A percentile compares a stretch with the other conserved stretches of the same genome.
Evolutionary conservation across 345 rosid genomes (phyloP).

Genomic region (Brassica napus): DNA sequence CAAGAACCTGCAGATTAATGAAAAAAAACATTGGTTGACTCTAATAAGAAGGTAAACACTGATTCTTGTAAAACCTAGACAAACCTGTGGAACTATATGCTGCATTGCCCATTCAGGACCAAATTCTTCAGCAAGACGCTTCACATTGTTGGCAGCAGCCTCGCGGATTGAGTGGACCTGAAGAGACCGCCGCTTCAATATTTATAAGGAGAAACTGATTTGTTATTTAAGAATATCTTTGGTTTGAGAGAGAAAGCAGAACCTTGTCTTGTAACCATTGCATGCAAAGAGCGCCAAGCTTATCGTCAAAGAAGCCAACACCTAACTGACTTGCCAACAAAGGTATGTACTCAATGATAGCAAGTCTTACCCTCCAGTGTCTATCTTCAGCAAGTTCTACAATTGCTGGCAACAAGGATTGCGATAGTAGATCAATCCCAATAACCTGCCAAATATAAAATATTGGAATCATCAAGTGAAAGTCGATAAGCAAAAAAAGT

Average conservation of each 20-base stretch:
- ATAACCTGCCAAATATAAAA: slow-evolving; percentile 58
- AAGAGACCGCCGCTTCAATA: background rate
- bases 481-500: background rate
- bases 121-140: slow-evolving; percentile 86
- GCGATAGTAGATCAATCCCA: slow-evolving; percentile 91
- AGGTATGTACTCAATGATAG: slow-evolving; percentile 35
- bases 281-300: slow-evolving; percentile 96
- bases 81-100: slow-evolving; percentile 83
- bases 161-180: slow-evolving; percentile 87
- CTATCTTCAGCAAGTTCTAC: slow-evolving; percentile 98
- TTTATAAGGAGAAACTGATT: background rate
- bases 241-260: background rate
- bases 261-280: slow-evolving; percentile 99
- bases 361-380: slow-evolving; percentile 97
- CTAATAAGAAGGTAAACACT: background rate
- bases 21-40: background rate
- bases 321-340: slow-evolving; percentile 93
- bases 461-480: background rate
- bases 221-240: background rate
- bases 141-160: slow-evolving; percentile 83
- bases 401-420: slow-evolving; percentile 89
- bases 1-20: slow-evolving; percentile 59
- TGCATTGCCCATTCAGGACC: slow-evolving; percentile 94
- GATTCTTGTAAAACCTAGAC: background rate
- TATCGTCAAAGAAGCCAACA: slow-evolving; percentile 87